Evolutionary conservation across 2,329 filamentous ascomycete species (phyloP).

Genomic region (Xylariales sp.): DNA sequence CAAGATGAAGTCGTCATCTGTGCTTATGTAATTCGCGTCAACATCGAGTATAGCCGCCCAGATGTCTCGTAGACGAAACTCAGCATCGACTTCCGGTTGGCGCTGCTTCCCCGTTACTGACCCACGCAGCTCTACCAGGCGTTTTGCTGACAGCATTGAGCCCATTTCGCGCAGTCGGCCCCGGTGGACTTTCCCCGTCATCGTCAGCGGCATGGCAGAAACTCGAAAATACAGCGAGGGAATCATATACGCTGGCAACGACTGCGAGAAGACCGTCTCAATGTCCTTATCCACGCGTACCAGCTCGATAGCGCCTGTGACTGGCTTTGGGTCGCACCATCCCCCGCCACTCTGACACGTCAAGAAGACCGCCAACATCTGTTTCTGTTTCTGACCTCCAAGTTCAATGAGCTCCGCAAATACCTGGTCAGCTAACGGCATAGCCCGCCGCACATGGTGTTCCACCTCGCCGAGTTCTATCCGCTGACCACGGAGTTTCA

Average conservation of each 20-base stretch:
- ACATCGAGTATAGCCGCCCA: not conserved
- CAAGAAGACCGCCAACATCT: too few species aligned
- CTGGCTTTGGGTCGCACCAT: too few species aligned
- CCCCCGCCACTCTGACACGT: too few species aligned
- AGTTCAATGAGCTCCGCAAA: not conserved
- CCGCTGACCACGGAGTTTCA: constrained; percentile 8
- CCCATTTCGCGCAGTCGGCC: not conserved
- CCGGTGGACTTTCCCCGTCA: not conserved
- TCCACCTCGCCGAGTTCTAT: constrained; percentile 9
- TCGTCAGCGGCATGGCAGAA: not conserved
- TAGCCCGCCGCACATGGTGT: not conserved
- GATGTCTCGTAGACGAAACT: not conserved
- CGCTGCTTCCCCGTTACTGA: too few species aligned
- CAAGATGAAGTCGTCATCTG: not conserved
- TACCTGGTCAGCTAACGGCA: not conserved
- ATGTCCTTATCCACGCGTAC: too few species aligned
- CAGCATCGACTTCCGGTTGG: too few species aligned
- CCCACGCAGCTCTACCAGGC: too few species aligned
- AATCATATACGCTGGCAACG: too few species aligned
- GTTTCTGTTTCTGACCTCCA: too few species aligned
- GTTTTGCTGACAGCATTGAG: too few species aligned
- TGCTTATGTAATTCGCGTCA: not conserved
- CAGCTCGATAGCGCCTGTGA: too few species aligned
- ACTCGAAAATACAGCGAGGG: not conserved
- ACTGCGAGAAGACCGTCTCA: too few species aligned